Conservation (phyloP, 2,329 filamentous ascomycete genomes). For the Fusarium oxysporum region DNA sequence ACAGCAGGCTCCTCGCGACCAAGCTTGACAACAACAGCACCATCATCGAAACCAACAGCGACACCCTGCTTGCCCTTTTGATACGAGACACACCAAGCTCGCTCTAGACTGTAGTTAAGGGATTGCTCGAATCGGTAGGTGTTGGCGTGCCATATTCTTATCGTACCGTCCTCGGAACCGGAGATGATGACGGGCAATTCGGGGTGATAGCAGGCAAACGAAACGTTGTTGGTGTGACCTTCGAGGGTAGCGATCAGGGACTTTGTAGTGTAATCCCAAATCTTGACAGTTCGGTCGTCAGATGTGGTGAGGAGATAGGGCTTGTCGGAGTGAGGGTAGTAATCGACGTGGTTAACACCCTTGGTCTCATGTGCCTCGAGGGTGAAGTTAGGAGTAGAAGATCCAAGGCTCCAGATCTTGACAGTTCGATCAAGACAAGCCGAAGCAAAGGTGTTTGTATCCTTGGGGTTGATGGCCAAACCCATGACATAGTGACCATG, state of each 20-base stretch:
- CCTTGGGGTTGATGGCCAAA: constrained; percentile 96
- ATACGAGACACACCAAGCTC: constrained; percentile 97
- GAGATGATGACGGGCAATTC: constrained; percentile 97
- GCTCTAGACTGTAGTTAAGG: constrained; percentile 92
- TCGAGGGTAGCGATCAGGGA: constrained; percentile 96
- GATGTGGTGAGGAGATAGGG: constrained; percentile 95
- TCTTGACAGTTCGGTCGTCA: constrained; percentile 95
- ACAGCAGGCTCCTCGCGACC: constrained; percentile 97
- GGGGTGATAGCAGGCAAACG: constrained; percentile 97
- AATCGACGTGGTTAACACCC: constrained; percentile 98
- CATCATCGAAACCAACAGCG: constrained; percentile 96
- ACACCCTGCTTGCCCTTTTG: constrained; percentile 95
- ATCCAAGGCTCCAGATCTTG: constrained; percentile 97
- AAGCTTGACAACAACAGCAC: constrained; percentile 97
- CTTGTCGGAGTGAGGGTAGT: constrained; percentile 79
- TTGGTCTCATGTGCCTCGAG: constrained; percentile 97
- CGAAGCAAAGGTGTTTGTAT: constrained; percentile 90
- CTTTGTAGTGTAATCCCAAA: constrained; percentile 99
- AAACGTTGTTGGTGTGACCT: constrained; percentile 97
- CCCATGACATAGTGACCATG: constrained; percentile 98
- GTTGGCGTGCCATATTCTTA: constrained; percentile 99
- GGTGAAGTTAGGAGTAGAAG: constrained; percentile 94
- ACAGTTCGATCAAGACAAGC: constrained; percentile 96
- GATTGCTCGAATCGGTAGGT: constrained; percentile 97
- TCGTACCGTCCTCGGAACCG: constrained; percentile 95